Base-by-base conservation (phyloP, 2,329 filamentous ascomycete genomes). In the Nemania sp. region DNA sequence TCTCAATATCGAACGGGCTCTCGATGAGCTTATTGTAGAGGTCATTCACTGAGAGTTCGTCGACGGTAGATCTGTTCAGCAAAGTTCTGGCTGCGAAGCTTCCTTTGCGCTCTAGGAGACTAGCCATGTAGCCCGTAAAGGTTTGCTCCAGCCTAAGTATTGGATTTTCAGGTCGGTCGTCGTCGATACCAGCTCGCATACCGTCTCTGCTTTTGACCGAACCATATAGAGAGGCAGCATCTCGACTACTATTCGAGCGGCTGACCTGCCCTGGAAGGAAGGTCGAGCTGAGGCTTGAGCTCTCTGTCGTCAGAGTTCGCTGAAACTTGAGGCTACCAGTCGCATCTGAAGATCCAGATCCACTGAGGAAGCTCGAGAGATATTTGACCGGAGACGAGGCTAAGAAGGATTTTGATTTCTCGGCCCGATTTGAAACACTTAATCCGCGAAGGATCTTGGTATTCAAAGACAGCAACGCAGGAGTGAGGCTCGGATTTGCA, bases 371-470 rank as follows among this genome's bases (percentile, higher is more conserved):
- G 70, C 84, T 96, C 0, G 93, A 96, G 15, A 98, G 80, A 70
- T 97, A 82, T 74, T 97, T 98, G 49, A 96, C 91, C 0, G 94
- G 93, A 0, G 93, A 97, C n/a, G 89, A 85, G 4, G 87, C 87
- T 10, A 94, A 83, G 71, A 91, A 90, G 0, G 87, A 87, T 56
- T 83, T 83, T 11, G 86, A 83, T 73, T 86, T 90, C 69, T 88
- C 86, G 0, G 83, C 81, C 42, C 88, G 83, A 34, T 85, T 79
- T 18, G 85, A 80, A 42, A 90, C 80, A 48, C 83, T 84, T 21
- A 97, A 78, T 3, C 87, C 86, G 35, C 88, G 88, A 29, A 97
- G 80, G 2, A 91, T 86, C 63, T 92, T 92, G 47, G 87, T 87
- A 71, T 97, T 90, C 66, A 90, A 91, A 11, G 87, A 87, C 3